A percentile compares a stretch with the other conserved stretches of the same genome.
Conservation (phyloP, 176 grass and related monocot species). For the Phoenix dactylifera region DNA sequence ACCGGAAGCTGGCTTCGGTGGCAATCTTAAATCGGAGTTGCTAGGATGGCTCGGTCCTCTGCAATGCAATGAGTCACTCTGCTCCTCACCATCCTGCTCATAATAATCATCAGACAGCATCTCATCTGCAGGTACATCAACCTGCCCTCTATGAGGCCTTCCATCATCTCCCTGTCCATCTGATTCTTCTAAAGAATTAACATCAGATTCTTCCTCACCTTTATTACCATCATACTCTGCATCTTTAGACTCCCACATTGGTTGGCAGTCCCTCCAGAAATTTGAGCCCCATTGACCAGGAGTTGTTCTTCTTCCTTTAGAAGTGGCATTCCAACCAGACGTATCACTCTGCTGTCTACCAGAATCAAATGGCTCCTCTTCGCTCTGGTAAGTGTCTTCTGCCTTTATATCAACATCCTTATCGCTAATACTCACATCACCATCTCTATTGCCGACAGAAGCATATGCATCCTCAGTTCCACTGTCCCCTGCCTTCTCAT, state of each 20-base stretch:
- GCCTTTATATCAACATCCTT: conserved; percentile 72
- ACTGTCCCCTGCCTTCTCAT: conserved; percentile 55
- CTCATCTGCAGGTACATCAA: conserved; percentile 67
- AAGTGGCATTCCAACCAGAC: conserved; percentile 23
- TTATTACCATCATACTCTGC: conserved; percentile 20
- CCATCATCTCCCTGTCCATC: conserved; percentile 45
- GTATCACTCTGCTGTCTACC: conserved; percentile 12
- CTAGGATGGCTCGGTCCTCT: conserved; percentile 39
- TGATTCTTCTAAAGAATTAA: conserved; percentile 42
- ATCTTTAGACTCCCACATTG: conserved; percentile 30
- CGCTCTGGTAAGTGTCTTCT: conserved; percentile 48
- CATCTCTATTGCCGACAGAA: conserved; percentile 39
- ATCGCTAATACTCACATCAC: conserved; percentile 44
- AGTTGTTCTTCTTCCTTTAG: conserved; percentile 28
- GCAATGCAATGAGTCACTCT: conserved; percentile 52
- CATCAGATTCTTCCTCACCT: conserved; percentile 26
- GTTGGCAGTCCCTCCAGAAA: conserved; percentile 68
- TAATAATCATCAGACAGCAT: conserved; percentile 98
- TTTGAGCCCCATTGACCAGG: conserved; percentile 53
- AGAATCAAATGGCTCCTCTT: conserved; percentile 39
- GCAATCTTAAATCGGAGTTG: conserved; percentile 41
- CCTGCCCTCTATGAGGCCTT: conserved; percentile 37
- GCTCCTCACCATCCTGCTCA: conserved; percentile 80
- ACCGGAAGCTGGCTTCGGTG: conserved; percentile 33
- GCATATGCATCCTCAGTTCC: conserved; percentile 22